These are phyloP conservation scores for Scleromitrula shiraiana DNA, from an alignment of 2,329 filamentous ascomycete genomes.

Conservation along the genomic window DNA sequence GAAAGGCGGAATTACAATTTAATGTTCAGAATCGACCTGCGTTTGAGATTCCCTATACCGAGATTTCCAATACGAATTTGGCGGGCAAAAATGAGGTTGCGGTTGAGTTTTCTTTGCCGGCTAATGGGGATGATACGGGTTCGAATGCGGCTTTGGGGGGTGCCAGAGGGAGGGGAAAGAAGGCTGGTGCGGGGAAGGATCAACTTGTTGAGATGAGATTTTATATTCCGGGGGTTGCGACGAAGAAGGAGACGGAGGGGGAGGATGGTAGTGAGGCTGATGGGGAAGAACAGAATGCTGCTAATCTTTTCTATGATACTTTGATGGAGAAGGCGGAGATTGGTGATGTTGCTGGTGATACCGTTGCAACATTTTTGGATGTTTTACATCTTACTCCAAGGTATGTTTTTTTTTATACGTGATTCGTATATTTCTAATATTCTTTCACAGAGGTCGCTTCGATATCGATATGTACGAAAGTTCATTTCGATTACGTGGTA, in stretches of 20 bases:
- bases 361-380: conserved; percentile 94
- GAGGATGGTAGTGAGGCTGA: conserved; percentile 58
- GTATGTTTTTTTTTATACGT: conserved; percentile 38
- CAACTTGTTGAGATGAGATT: conserved; percentile 98
- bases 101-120: conserved; percentile 79
- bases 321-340: conserved; percentile 98
- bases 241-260: conserved; percentile 65
- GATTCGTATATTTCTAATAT: conserved; percentile 21
- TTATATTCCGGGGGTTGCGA: conserved; percentile 89
- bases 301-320: conserved; percentile 95
- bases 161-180: conserved; percentile 70
- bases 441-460: conserved; percentile 73
- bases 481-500: conserved; percentile 92
- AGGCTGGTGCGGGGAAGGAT: conserved; percentile 80
- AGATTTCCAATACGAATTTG: conserved; percentile 95
- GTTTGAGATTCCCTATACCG: conserved; percentile 94
- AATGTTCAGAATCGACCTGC: conserved; percentile 94
- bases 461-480: conserved; percentile 99
- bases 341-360: conserved; percentile 97
- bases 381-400: conserved; percentile 93
- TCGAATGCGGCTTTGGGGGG: conserved; percentile 68
- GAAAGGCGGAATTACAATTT: conserved; percentile 89
- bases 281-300: conserved; percentile 87
- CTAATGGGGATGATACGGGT: conserved; percentile 62
- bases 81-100: conserved; percentile 97